Percentiles rank a stretch among this genome's conserved stretches.
phyloP scores from a whole-genome alignment of 2,329 filamentous ascomycete species.

The Thelonectria olida region DNA sequence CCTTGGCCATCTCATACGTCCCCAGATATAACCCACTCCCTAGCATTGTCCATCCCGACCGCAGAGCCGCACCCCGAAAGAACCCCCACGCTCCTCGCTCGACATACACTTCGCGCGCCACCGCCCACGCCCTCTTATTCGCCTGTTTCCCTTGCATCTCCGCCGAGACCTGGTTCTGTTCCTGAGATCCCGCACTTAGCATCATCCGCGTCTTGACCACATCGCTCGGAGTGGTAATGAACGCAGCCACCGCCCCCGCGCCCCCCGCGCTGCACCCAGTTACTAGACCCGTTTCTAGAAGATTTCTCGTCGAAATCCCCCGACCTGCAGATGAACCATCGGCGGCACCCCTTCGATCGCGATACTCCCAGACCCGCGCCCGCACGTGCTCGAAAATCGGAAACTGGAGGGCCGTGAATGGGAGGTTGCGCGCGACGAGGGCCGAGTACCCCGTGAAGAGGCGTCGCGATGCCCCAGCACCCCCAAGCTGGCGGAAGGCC shows the following conservation, averaged over 20 bases:
- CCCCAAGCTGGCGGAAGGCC: slow-evolving; percentile 59
- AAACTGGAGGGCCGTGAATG: slow-evolving; percentile 89
- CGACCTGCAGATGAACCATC: slow-evolving; percentile 41
- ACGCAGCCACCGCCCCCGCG: slow-evolving; percentile 78
- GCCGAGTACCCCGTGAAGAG: slow-evolving; percentile 79
- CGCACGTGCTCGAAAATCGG: slow-evolving; percentile 83
- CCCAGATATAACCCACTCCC: slow-evolving; percentile 87
- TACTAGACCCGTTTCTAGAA: slow-evolving; percentile 74
- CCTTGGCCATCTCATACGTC: slow-evolving; percentile 82
- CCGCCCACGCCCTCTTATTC: slow-evolving; percentile 60
- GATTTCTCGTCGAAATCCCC: slow-evolving; percentile 29
- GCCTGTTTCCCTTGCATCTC: slow-evolving; percentile 41
- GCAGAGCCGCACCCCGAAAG: slow-evolving; percentile 78
- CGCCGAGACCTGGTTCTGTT: slow-evolving; percentile 20
- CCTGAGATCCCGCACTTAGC: slow-evolving; percentile 65
- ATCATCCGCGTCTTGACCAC: slow-evolving; percentile 92
- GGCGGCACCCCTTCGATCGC: slow-evolving; percentile 31
- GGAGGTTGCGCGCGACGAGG: slow-evolving; percentile 82
- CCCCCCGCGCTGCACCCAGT: slow-evolving; percentile 78
- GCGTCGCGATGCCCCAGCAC: slow-evolving; percentile 66
- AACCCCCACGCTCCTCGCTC: slow-evolving; percentile 77
- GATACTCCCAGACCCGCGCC: slow-evolving; percentile 55
- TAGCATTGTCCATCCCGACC: slow-evolving; percentile 82
- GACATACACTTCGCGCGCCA: slow-evolving; percentile 71
- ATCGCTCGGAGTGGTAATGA: slow-evolving; percentile 88